Evolutionary conservation across 805 yeast species (phyloP).

Genomic region (Candida adriatica): DNA sequence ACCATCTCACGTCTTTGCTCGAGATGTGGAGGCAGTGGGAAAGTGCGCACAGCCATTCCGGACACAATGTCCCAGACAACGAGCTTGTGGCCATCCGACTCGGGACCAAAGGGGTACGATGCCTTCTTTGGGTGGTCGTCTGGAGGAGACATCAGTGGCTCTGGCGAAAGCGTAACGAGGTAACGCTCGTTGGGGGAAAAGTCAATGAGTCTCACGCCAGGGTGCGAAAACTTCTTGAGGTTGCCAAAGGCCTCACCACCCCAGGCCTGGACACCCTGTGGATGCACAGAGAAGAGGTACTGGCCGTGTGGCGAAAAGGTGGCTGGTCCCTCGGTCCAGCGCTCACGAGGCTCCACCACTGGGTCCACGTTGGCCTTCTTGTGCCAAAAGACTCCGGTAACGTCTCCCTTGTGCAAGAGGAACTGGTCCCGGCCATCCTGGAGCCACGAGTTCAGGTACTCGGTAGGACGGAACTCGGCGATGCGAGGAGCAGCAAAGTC

Average conservation of each 20-base stretch:
- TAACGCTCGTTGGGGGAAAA: conserved; percentile 90
- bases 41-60: conserved; percentile 79
- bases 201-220: conserved; percentile 82
- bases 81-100: conserved; percentile 87
- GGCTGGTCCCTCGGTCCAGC: conserved; percentile 84
- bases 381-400: conserved; percentile 85
- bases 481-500: conserved; percentile 66
- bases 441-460: conserved; percentile 85
- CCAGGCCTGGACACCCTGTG: conserved; percentile 94
- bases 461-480: conserved; percentile 68
- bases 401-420: conserved; percentile 69
- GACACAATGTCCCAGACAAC: conserved; percentile 89
- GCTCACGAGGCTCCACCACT: conserved; percentile 69
- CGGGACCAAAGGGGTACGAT: conserved; percentile 75
- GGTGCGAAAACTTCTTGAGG: conserved; percentile 76
- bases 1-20: conserved; percentile 61
- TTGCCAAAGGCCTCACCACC: conserved; percentile 80
- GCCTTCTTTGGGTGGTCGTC: conserved; percentile 57
- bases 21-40: conserved; percentile 77
- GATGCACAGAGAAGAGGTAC: conserved; percentile 78
- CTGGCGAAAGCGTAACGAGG: conserved; percentile 83
- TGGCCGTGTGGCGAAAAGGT: conserved; percentile 93
- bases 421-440: conserved; percentile 94
- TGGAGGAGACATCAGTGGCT: conserved; percentile 70
- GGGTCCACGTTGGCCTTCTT: conserved; percentile 66